Conservation (phyloP, 2,329 filamentous ascomycete genomes). For the Alternaria solani region DNA sequence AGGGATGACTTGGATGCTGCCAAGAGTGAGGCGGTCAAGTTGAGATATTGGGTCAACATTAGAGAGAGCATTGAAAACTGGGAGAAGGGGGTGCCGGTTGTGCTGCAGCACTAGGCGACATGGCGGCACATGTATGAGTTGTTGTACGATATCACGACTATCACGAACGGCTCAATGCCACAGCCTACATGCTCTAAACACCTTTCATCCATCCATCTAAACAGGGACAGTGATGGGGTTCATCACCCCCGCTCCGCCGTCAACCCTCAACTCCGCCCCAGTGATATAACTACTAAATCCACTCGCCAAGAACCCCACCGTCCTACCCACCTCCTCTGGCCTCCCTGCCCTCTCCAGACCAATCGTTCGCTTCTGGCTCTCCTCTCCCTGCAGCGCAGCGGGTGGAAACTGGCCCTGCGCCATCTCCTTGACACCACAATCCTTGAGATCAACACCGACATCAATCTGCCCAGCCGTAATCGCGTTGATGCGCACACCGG, state of each 20-base stretch:
- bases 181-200: neutral
- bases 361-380: conserved; percentile 60
- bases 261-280: conserved; percentile 68
- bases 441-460: conserved; percentile 57
- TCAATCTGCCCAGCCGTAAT: conserved; percentile 59
- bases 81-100: conserved; percentile 76
- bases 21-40: conserved; percentile 73
- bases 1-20: conserved; percentile 71
- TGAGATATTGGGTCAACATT: conserved; percentile 93
- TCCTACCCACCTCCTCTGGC: conserved; percentile 66
- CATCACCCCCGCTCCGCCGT: conserved; percentile 63
- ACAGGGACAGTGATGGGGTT: conserved; percentile 51
- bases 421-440: conserved; percentile 45
- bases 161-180: neutral
- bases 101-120: conserved; percentile 60
- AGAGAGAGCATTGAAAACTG: conserved; percentile 80
- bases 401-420: conserved; percentile 66
- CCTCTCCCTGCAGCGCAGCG: conserved; percentile 59
- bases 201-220: conserved; percentile 2
- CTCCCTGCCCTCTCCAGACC: conserved; percentile 66
- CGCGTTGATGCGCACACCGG: conserved; percentile 67
- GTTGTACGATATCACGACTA: neutral
- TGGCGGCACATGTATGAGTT: neutral
- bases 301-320: conserved; percentile 69
- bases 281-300: conserved; percentile 70